A percentile compares a stretch with the other conserved stretches of the same genome.
These are phyloP conservation scores for Zalaria obscura DNA, from an alignment of 2,329 filamentous ascomycete genomes.

Conservation along the genomic window DNA sequence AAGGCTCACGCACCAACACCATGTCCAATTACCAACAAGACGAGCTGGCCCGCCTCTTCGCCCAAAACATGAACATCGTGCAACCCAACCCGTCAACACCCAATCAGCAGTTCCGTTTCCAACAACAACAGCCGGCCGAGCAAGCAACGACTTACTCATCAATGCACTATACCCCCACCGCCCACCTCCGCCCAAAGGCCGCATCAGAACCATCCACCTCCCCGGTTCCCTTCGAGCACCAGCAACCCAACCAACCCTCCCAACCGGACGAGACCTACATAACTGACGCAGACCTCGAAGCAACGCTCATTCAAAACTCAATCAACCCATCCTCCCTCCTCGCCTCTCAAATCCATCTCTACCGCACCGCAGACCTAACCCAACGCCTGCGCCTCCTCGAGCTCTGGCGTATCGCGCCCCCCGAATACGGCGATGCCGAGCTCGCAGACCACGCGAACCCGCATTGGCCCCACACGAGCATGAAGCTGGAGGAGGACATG, in stretches of 20 bases:
- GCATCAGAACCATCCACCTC: constrained; percentile 16
- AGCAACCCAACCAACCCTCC: constrained; percentile 13
- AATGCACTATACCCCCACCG: constrained; percentile 61
- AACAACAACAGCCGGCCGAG: constrained; percentile 19
- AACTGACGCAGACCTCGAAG: constrained; percentile 27
- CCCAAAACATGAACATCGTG: constrained; percentile 55
- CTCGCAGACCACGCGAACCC: constrained; percentile 28
- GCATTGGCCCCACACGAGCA: constrained; percentile 43
- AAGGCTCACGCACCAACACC: constrained; percentile 25
- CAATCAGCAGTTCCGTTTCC: constrained; percentile 18
- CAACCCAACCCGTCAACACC: constrained; percentile 14
- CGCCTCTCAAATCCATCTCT: constrained; percentile 62
- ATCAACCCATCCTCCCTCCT: constrained; percentile 58
- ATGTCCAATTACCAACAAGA: constrained; percentile 52
- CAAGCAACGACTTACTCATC: constrained; percentile 51
- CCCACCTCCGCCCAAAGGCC: constrained; percentile 43
- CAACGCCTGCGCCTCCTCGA: constrained; percentile 66
- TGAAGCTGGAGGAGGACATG: constrained; percentile 40
- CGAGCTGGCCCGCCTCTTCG: constrained; percentile 69
- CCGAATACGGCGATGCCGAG: constrained; percentile 32
- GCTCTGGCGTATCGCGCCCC: constrained; percentile 72
- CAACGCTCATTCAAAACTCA: constrained; percentile 48
- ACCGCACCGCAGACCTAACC: constrained; percentile 56
- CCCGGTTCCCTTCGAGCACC: constrained; percentile 14
- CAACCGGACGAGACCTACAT: constrained; percentile 1